Percentiles rank a stretch among this genome's conserved stretches.
These are phyloP conservation scores for Lagerstroemia fauriei DNA, from an alignment of 441 rosid genomes.

Conservation along the genomic window DNA sequence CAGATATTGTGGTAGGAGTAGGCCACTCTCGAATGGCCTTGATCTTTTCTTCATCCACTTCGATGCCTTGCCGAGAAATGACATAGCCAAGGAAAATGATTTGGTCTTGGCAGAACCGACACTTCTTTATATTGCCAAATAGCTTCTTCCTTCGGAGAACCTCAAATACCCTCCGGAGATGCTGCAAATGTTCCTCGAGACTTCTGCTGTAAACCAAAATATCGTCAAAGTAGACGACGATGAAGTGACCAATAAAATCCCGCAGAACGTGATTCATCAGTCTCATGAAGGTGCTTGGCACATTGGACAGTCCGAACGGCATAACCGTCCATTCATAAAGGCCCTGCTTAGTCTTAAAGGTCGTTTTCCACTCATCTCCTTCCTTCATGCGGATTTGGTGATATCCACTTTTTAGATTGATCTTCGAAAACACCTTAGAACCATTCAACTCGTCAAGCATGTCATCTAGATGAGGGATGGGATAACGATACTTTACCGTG, in stretches of 20 bases:
- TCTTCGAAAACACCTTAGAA: background rate
- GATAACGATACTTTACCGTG: no score
- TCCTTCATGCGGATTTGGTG: background rate
- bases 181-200: background rate
- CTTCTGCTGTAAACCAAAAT: background rate
- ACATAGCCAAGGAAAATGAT: no score
- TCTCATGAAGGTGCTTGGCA: background rate
- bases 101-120: background rate
- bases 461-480: no score
- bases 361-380: background rate
- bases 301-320: background rate
- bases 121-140: slow-evolving; percentile 1
- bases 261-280: background rate
- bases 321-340: background rate
- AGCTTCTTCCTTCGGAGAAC: background rate
- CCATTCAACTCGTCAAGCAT: background rate
- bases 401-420: background rate
- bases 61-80: no score
- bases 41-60: no score
- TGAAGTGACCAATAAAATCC: background rate
- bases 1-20: background rate
- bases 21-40: no score
- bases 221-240: background rate
- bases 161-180: background rate
- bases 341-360: background rate